phyloP scores from a whole-genome alignment of 2,329 filamentous ascomycete species.

The Mycosphaerella sp. region DNA sequence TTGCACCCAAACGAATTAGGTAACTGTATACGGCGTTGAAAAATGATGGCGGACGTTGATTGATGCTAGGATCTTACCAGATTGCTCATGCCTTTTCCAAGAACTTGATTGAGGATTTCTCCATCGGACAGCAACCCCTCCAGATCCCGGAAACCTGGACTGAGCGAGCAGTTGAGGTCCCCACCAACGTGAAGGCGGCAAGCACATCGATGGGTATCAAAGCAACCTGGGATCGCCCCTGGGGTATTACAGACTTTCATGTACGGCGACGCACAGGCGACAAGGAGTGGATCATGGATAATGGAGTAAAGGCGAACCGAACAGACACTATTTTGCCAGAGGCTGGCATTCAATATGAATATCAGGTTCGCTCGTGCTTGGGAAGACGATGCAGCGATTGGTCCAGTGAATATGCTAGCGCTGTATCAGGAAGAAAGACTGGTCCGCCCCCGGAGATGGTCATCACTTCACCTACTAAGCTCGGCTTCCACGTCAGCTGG shows the following conservation, averaged over 20 bases:
- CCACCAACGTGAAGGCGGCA: slow-evolving; percentile 3
- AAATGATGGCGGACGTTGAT: too few species aligned
- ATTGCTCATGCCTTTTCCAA: slow-evolving; percentile 40
- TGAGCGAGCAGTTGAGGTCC: slow-evolving; percentile 2
- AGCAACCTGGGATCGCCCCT: slow-evolving; percentile 10
- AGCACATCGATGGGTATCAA: slow-evolving; percentile 10
- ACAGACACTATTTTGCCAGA: slow-evolving; percentile 3
- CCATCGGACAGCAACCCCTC: slow-evolving; percentile 1
- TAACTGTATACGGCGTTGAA: too few species aligned
- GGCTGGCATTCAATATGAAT: slow-evolving; percentile 12
- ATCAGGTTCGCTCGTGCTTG: slow-evolving; percentile 11
- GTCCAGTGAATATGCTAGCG: slow-evolving; percentile 4
- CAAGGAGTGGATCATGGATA: slow-evolving; percentile 1
- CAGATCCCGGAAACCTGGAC: slow-evolving; percentile 5
- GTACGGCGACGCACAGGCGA: slow-evolving; percentile 3
- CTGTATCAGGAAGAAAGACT: slow-evolving; percentile 7
- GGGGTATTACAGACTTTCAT: slow-evolving; percentile 5
- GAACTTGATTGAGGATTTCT: slow-evolving; percentile 8
- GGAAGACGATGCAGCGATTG: slow-evolving; percentile 8
- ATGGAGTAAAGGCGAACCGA: slow-evolving; percentile 1
- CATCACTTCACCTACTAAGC: background rate
- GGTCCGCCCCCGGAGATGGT: slow-evolving; percentile 6
- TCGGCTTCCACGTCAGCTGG: slow-evolving; percentile 9
- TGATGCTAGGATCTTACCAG: slow-evolving; percentile 37
- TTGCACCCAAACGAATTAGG: slow-evolving; percentile 37